A percentile compares a stretch with the other conserved stretches of the same genome.
phyloP scores from a whole-genome alignment of 2,329 filamentous ascomycete genomes.

The Fusarium abutilonis region DNA sequence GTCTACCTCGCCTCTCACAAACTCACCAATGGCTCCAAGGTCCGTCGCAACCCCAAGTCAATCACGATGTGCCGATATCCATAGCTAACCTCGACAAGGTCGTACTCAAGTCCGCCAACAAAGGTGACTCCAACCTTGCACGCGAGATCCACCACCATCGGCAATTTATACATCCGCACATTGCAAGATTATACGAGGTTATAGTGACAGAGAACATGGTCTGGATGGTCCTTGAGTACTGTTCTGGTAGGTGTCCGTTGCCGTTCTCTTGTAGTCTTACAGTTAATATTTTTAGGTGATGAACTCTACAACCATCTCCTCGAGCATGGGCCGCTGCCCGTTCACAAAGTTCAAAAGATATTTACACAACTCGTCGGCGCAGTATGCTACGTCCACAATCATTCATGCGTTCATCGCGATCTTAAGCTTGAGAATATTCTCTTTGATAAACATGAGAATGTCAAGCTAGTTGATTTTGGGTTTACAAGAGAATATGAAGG shows the following conservation, averaged over 20 bases:
- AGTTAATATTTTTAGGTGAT: constrained; percentile 71
- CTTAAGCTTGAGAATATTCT: constrained; percentile 92
- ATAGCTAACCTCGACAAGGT: constrained; percentile 66
- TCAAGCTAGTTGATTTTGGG: constrained; percentile 97
- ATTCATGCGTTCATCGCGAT: constrained; percentile 95
- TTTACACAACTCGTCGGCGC: constrained; percentile 96
- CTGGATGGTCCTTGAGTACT: constrained; percentile 97
- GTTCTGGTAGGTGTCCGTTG: constrained; percentile 71
- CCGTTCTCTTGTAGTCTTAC: too few relatives aligned
- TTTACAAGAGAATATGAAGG: constrained; percentile 98
- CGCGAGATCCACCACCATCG: constrained; percentile 98
- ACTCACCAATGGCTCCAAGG: constrained; percentile 98
- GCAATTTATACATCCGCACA: constrained; percentile 97
- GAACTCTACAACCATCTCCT: constrained; percentile 97
- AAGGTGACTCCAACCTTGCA: constrained; percentile 93
- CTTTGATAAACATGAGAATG: constrained; percentile 95
- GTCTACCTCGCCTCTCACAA: constrained; percentile 97
- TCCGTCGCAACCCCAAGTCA: constrained; percentile 51
- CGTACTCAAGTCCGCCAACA: constrained; percentile 97
- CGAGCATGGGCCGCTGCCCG: constrained; percentile 82
- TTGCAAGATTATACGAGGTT: constrained; percentile 95
- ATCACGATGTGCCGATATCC: neutral
- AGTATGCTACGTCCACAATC: constrained; percentile 92
- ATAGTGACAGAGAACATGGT: constrained; percentile 95
- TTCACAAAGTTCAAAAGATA: constrained; percentile 90